A percentile compares a stretch with the other conserved stretches of the same genome.
These are phyloP conservation scores for Bassia scoparia DNA, from an alignment of 148 eudicot genomes.

Conservation along the genomic window DNA sequence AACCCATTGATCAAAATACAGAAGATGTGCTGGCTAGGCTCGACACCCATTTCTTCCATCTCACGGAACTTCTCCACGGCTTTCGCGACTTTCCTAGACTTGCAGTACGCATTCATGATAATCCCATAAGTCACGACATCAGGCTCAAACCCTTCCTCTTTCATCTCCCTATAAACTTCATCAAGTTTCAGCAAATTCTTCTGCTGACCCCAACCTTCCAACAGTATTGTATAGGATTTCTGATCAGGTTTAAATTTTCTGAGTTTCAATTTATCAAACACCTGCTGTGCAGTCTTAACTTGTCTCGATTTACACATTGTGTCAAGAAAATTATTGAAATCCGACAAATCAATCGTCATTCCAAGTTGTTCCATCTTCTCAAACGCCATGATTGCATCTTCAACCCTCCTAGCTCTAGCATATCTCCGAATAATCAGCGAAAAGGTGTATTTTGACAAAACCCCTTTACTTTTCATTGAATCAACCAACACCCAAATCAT, in stretches of 20 bases:
- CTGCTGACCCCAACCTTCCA: slow-evolving; percentile 87
- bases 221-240: slow-evolving; percentile 58
- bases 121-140: slow-evolving; percentile 85
- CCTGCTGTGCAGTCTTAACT: slow-evolving; percentile 60
- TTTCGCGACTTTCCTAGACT: slow-evolving; percentile 43
- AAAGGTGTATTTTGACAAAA: slow-evolving; percentile 59
- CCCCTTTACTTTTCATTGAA: slow-evolving; percentile 54
- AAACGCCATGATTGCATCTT: slow-evolving; percentile 63
- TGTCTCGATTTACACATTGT: slow-evolving; percentile 57
- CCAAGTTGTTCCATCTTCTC: slow-evolving; percentile 66
- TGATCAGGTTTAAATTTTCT: slow-evolving; percentile 56
- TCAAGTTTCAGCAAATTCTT: slow-evolving; percentile 53
- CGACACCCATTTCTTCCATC: slow-evolving; percentile 49
- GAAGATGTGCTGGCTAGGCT: slow-evolving; percentile 61
- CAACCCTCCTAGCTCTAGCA: slow-evolving; percentile 66
- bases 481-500: slow-evolving; percentile 55
- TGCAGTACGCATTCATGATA: slow-evolving; percentile 70
- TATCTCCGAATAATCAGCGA: slow-evolving; percentile 60
- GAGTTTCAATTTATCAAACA: slow-evolving; percentile 73
- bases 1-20: slow-evolving; percentile 81
- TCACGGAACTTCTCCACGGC: slow-evolving; percentile 55
- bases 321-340: slow-evolving; percentile 67
- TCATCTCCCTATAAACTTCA: slow-evolving; percentile 74
- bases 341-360: slow-evolving; percentile 46
- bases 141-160: slow-evolving; percentile 60